These are phyloP conservation scores for Wallemia mellicola DNA, from an alignment of 1,284 basidiomycete genomes.

Conservation along the genomic window DNA sequence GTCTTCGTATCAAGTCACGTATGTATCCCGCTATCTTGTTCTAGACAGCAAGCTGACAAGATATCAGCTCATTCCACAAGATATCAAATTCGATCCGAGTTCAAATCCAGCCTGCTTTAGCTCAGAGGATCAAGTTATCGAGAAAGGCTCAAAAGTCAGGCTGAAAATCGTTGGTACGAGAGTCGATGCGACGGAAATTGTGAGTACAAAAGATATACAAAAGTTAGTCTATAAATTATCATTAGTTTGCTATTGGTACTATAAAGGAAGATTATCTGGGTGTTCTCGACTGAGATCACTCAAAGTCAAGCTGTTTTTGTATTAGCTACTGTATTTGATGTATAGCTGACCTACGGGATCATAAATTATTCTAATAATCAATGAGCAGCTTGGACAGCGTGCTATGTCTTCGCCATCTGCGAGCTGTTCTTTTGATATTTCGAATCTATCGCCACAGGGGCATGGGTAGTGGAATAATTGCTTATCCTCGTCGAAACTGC, in stretches of 20 bases:
- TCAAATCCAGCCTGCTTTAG: slow-evolving; percentile 73
- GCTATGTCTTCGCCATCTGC: slow-evolving; percentile 77
- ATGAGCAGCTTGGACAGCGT: slow-evolving; percentile 84
- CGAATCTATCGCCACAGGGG: slow-evolving; percentile 93
- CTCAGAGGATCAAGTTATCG: slow-evolving; percentile 70
- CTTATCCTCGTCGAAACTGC: slow-evolving; percentile 61
- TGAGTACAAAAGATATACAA: slow-evolving; percentile 18
- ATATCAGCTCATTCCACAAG: slow-evolving; percentile 64
- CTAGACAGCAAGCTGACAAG: neutral
- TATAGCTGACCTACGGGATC: slow-evolving; percentile 42
- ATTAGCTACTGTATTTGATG: neutral
- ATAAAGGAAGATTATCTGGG: slow-evolving; percentile 86
- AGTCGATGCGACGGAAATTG: slow-evolving; percentile 90
- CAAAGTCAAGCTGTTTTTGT: neutral
- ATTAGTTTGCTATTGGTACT: slow-evolving; percentile 63
- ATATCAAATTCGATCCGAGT: slow-evolving; percentile 73
- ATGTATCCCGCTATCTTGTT: slow-evolving; percentile 10
- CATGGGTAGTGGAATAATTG: slow-evolving; percentile 82
- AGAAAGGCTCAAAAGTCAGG: slow-evolving; percentile 70
- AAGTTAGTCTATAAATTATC: neutral
- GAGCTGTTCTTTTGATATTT: slow-evolving; percentile 67
- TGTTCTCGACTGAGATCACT: slow-evolving; percentile 23
- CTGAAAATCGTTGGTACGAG: slow-evolving; percentile 90
- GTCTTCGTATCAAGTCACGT: slow-evolving; percentile 89
- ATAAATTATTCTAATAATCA: slow-evolving; percentile 75